Base-by-base conservation (phyloP, 2,329 filamentous ascomycete genomes). In the Exophiala sideris region DNA sequence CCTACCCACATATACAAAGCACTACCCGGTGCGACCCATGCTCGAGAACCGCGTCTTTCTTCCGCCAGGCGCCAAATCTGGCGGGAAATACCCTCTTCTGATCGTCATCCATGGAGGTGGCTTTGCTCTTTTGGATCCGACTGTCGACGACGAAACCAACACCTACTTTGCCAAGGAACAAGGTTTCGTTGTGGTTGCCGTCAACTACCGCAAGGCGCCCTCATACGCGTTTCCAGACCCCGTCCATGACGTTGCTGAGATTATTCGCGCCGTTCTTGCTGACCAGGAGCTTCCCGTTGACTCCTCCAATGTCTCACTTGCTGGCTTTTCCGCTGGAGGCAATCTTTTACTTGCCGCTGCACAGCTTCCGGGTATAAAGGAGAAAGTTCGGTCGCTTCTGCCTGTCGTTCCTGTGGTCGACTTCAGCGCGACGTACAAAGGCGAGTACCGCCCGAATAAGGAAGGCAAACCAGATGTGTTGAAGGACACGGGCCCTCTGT, bases 41-140 rank as follows among this genome's bases (percentile, higher is more conserved):
- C 60, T 67, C 18, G 55, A 48, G 35, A 58, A 63, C 29, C 61
- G 68, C 11, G 65, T 78, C 50, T 78, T 76, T 66, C 70, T 71
- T 41, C 75, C 76, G 1, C 60, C 62, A 1, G 60, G 58, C 34
- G 67, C 73, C 21, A 24, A 45, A 14, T 39, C 52, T 0, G 52
- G 56, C n/a, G 20, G 20, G 18, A 49, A 44, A 12, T 46, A 52
- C 14, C 59, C 59, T 3, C 40, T 58, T 4, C 69, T 80, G 42
- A 67, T 82, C 41, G 72, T 76, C 50, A 71, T 80, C 60, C 79
- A 82, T 59, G 79, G 79, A 50, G 78, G 79, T 54, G 78, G 77
- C 36, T 79, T 78, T 62, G 68, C 70, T 24, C 24, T 81, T 40
- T 72, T 74, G 64, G 62, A 70, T 16, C 71, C 77, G 1, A 54